Evolutionary conservation across 352 stramenopile genomes (phyloP).

Genomic region (Phytopythium chamaehyphon): DNA sequence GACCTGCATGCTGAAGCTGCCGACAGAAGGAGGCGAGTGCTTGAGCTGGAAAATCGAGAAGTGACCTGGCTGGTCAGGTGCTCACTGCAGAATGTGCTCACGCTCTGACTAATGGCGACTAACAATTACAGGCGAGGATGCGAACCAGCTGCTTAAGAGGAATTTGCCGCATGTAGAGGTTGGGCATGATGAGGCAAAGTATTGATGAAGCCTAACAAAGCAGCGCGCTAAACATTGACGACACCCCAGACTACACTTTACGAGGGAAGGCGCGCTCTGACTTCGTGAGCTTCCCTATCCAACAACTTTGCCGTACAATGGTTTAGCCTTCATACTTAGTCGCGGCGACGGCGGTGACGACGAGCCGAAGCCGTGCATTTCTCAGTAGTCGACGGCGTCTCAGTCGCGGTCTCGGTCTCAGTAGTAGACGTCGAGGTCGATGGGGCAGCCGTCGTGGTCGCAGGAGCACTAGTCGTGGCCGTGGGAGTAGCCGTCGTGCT

Average conservation of each 20-base stretch:
- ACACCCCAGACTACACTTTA: too few relatives aligned
- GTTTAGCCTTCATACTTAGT: constrained; percentile 9
- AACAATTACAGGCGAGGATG: too few relatives aligned
- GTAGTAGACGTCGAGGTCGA: constrained; percentile 5
- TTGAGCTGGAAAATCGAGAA: not conserved
- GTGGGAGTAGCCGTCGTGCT: constrained; percentile 4
- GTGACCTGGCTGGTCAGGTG: not conserved
- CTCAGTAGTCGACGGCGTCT: constrained; percentile 6
- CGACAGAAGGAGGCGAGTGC: not conserved
- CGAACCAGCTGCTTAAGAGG: too few relatives aligned
- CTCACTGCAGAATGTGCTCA: too few relatives aligned
- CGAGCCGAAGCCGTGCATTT: constrained; percentile 17
- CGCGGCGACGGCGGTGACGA: constrained; percentile 12
- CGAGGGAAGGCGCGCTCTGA: not conserved
- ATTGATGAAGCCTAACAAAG: too few relatives aligned
- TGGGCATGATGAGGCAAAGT: too few relatives aligned
- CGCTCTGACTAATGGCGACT: too few relatives aligned
- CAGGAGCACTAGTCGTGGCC: not conserved
- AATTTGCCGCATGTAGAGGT: too few relatives aligned
- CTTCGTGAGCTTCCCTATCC: too few relatives aligned
- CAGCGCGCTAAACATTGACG: too few relatives aligned
- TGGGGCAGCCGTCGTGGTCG: not conserved
- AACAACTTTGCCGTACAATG: too few relatives aligned
- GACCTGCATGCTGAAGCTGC: constrained; percentile 1
- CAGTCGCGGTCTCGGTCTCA: constrained; percentile 3